phyloP scores from a whole-genome alignment of 768 basidiomycete genomes.

The Auriscalpium microsporum region DNA sequence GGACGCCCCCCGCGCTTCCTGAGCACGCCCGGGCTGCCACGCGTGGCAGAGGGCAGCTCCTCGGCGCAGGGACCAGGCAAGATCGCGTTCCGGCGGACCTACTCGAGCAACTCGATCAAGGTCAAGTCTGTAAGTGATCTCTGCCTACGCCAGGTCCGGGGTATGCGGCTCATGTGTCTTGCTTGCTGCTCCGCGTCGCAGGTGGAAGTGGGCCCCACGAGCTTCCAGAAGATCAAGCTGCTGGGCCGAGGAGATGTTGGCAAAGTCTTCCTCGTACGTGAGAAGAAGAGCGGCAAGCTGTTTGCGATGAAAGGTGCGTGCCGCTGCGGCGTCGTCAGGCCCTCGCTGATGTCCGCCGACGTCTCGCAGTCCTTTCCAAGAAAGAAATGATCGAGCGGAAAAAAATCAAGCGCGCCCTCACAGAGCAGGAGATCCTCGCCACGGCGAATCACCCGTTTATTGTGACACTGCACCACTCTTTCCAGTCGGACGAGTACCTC shows the following conservation, averaged over 20 bases:
- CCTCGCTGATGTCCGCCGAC: conserved; percentile 9
- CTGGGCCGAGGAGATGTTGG: conserved; percentile 99
- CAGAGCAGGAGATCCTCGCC: conserved; percentile 97
- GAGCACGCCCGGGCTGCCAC: conserved; percentile 27
- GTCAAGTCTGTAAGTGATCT: conserved; percentile 60
- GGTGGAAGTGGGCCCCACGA: conserved; percentile 91
- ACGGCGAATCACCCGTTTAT: conserved; percentile 99
- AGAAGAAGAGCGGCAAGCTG: conserved; percentile 94
- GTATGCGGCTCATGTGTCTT: conserved; percentile 1
- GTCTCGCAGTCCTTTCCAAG: conserved; percentile 81
- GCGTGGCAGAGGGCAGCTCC: conserved; percentile 34
- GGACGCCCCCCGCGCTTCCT: conserved; percentile 30
- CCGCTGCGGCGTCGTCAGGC: conserved; percentile 9
- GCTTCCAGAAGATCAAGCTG: conserved; percentile 95
- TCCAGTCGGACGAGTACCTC: conserved; percentile 95
- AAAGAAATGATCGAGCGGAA: conserved; percentile 99
- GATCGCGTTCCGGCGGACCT: conserved; percentile 83
- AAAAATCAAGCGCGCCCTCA: conserved; percentile 97
- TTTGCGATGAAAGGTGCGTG: conserved; percentile 97
- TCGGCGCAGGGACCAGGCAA: conserved; percentile 44
- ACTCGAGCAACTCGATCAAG: conserved; percentile 97
- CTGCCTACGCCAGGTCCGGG: conserved; percentile 2
- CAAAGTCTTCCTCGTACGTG: conserved; percentile 93
- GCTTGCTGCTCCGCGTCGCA: conserved; percentile 23
- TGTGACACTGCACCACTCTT: conserved; percentile 97